Conservation (phyloP, 225 moss, liverwort and hornwort genomes). For the Polytrichum commune region DNA sequence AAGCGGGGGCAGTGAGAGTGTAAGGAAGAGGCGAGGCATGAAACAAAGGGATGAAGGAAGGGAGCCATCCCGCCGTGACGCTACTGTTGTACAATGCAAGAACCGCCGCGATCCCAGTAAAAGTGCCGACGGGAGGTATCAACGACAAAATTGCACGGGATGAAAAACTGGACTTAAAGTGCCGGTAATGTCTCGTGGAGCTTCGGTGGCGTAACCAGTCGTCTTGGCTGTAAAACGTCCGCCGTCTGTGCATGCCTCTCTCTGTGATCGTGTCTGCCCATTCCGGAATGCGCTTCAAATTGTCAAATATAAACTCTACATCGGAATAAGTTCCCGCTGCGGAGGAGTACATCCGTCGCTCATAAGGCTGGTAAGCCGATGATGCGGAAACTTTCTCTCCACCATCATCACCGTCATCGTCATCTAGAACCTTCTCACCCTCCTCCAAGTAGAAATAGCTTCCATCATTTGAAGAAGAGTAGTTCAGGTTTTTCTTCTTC, state of each 20-base stretch:
- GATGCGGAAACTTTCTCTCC: too few relatives aligned
- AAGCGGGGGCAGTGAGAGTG: conserved; percentile 87
- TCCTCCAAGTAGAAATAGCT: conserved; percentile 27
- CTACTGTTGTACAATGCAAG: conserved; percentile 67
- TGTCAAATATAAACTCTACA: conserved; percentile 13
- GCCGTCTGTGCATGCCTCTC: conserved; percentile 44
- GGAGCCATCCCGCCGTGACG: conserved; percentile 50
- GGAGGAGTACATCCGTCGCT: not conserved
- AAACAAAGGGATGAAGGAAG: conserved; percentile 59
- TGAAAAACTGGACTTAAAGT: conserved; percentile 76
- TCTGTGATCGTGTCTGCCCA: conserved; percentile 68
- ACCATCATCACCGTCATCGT: too few relatives aligned
- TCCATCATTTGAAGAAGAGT: too few relatives aligned
- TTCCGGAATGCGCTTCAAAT: conserved; percentile 44
- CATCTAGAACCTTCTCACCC: not conserved
- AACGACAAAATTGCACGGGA: conserved; percentile 81
- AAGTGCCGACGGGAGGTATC: conserved; percentile 73
- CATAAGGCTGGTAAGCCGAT: too few relatives aligned
- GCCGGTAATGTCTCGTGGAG: conserved; percentile 75
- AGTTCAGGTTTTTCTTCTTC: too few relatives aligned
- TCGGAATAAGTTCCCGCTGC: conserved; percentile 18
- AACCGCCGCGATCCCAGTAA: conserved; percentile 65
- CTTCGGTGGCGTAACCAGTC: conserved; percentile 87
- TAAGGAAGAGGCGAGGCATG: conserved; percentile 81
- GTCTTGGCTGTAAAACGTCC: conserved; percentile 70